phyloP scores from a whole-genome alignment of 1,284 basidiomycete genomes.

The Apiotrichum montevideense region DNA sequence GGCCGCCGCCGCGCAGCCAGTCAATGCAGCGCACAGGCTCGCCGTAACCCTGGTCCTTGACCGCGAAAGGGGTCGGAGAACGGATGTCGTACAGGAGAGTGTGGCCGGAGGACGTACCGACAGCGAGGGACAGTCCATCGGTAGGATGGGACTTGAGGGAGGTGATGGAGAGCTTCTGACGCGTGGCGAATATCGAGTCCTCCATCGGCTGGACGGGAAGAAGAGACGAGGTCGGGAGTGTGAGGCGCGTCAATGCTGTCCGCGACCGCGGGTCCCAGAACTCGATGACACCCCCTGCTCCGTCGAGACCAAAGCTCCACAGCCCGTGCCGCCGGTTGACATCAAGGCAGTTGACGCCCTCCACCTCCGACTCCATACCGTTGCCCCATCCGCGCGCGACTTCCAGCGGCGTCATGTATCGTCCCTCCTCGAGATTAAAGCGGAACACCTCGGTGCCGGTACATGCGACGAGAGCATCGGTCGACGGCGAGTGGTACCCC shows the following conservation, averaged over 20 bases:
- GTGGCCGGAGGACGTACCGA: constrained; percentile 92
- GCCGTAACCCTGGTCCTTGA: constrained; percentile 97
- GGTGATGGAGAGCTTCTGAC: constrained; percentile 62
- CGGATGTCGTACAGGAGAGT: constrained; percentile 92
- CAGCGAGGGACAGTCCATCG: constrained; percentile 87
- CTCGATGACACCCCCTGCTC: constrained; percentile 70
- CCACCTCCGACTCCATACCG: constrained; percentile 51
- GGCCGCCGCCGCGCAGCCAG: constrained; percentile 89
- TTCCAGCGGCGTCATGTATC: constrained; percentile 73
- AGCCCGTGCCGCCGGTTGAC: constrained; percentile 92
- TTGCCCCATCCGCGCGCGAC: constrained; percentile 55
- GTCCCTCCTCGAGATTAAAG: constrained; percentile 90
- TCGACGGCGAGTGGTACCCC: constrained; percentile 79
- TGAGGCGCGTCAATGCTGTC: constrained; percentile 54
- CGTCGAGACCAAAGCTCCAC: constrained; percentile 68
- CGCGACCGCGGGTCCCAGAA: constrained; percentile 94
- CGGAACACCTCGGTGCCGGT: constrained; percentile 83
- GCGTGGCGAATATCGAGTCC: constrained; percentile 28
- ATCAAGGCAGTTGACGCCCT: constrained; percentile 86
- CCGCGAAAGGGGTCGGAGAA: constrained; percentile 70
- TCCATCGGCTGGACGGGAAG: constrained; percentile 45
- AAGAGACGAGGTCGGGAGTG: constrained; percentile 62
- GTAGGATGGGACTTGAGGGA: constrained; percentile 68
- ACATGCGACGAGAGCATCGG: constrained; percentile 71
- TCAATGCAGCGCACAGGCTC: constrained; percentile 76